Conservation (phyloP, 331 rosid genomes). For the Spiraea crenata region DNA sequence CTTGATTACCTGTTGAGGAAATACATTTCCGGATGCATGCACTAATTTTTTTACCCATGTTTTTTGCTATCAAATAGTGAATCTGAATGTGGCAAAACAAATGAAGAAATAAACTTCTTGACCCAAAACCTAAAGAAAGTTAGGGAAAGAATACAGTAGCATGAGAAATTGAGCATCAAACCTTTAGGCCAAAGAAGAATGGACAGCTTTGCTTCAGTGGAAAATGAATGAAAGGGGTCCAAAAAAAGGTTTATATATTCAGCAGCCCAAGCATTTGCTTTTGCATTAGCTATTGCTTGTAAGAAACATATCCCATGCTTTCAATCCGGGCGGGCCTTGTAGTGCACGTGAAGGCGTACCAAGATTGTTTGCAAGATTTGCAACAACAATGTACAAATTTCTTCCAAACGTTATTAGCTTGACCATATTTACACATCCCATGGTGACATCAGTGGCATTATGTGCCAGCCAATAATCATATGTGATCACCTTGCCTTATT, state of each 20-base stretch:
- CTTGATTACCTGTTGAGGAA: slow-evolving; percentile 32
- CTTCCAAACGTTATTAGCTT: neutral
- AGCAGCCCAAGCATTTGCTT: neutral
- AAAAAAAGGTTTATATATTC: neutral
- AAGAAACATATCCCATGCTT: slow-evolving; percentile 18
- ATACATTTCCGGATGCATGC: slow-evolving; percentile 36
- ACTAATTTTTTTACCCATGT: slow-evolving; percentile 44
- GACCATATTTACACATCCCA: too few species aligned
- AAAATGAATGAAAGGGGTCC: neutral
- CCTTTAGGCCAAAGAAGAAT: neutral
- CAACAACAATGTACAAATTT: neutral
- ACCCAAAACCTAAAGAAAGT: too few species aligned
- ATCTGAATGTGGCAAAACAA: neutral
- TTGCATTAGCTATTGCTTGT: slow-evolving; percentile 33
- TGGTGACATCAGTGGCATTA: too few species aligned
- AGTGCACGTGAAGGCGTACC: slow-evolving; percentile 48
- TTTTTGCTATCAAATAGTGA: too few species aligned
- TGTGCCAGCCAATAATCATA: too few species aligned
- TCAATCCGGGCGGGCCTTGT: slow-evolving; percentile 16
- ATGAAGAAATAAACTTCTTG: neutral
- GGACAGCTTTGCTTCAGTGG: neutral
- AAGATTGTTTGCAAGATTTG: neutral
- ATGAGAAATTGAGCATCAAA: neutral
- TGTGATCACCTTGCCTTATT: too few species aligned
- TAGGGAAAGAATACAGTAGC: neutral